phyloP scores from a whole-genome alignment of 2,329 filamentous ascomycete genomes.

The Fusarium luffae region DNA sequence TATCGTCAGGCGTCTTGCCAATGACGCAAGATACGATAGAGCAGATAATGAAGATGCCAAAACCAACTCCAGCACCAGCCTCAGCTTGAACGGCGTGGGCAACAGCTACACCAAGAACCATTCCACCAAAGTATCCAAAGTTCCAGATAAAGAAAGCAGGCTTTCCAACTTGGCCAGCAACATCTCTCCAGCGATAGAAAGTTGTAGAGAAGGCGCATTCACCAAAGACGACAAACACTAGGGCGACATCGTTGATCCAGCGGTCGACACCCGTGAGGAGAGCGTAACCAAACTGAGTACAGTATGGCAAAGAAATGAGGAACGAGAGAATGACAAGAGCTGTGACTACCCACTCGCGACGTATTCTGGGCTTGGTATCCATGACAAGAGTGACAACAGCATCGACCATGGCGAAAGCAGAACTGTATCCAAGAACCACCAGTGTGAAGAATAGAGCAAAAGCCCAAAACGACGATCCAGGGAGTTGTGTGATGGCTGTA shows the following conservation, averaged over 20 bases:
- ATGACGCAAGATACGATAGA: constrained; percentile 53
- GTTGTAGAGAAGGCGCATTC: constrained; percentile 64
- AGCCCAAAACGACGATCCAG: constrained; percentile 68
- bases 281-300: constrained; percentile 67
- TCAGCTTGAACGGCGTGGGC: constrained; percentile 58
- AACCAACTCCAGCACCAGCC: constrained; percentile 62
- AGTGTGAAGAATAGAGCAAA: constrained; percentile 69
- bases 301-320: constrained; percentile 65
- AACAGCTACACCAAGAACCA: constrained; percentile 62
- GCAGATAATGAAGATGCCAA: constrained; percentile 62
- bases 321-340: constrained; percentile 61
- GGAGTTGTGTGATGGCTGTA: constrained; percentile 66
- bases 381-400: constrained; percentile 64
- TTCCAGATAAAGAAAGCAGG: constrained; percentile 59
- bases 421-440: constrained; percentile 67
- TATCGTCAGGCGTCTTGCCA: constrained; percentile 55
- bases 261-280: constrained; percentile 65
- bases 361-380: constrained; percentile 56
- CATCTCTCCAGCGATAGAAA: constrained; percentile 63
- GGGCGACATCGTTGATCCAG: constrained; percentile 65
- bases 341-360: constrained; percentile 61
- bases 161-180: constrained; percentile 57
- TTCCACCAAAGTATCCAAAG: constrained; percentile 63
- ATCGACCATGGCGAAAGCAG: constrained; percentile 69
- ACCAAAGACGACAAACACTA: constrained; percentile 66